Percentiles rank a stretch among this genome's conserved stretches.
Evolutionary conservation across 2,329 filamentous ascomycete genomes (phyloP).

Genomic region (Amphichorda felina): DNA sequence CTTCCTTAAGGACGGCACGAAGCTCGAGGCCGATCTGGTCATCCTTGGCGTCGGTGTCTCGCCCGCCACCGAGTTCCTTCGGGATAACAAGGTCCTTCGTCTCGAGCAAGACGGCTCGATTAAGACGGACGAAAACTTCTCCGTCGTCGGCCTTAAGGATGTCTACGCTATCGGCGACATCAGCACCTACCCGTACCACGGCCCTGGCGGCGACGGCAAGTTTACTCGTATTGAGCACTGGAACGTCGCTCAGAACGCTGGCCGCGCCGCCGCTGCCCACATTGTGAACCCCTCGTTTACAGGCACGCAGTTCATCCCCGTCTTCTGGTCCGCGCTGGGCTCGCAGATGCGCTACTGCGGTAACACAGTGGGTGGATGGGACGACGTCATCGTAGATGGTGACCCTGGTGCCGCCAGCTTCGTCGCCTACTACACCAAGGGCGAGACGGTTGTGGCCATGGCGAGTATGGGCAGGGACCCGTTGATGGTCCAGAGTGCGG

Average conservation of each 20-base stretch:
- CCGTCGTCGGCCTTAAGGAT: constrained; percentile 62
- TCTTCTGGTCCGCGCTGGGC: constrained; percentile 94
- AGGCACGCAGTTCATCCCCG: constrained; percentile 65
- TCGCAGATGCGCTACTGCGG: constrained; percentile 89
- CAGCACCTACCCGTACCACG: constrained; percentile 86
- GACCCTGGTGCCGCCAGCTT: constrained; percentile 70
- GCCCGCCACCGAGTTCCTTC: constrained; percentile 75
- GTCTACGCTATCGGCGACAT: constrained; percentile 95
- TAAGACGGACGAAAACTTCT: constrained; percentile 67
- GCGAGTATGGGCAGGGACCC: constrained; percentile 88
- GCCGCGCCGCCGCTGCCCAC: constrained; percentile 64
- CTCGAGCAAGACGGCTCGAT: constrained; percentile 82
- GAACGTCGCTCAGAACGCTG: constrained; percentile 94
- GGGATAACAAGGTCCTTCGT: constrained; percentile 54
- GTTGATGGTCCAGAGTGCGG: constrained; percentile 67
- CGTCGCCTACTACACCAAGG: constrained; percentile 78
- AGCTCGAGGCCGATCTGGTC: constrained; percentile 76
- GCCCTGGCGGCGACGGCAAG: constrained; percentile 67
- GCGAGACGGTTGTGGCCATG: constrained; percentile 78
- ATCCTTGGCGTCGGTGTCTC: constrained; percentile 83
- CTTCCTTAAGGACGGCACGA: constrained; percentile 74
- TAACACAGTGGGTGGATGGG: constrained; percentile 69
- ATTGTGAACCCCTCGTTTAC: constrained; percentile 56
- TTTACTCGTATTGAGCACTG: constrained; percentile 88
- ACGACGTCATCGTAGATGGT: constrained; percentile 73